Percentiles rank a stretch among this genome's conserved stretches.
These are phyloP conservation scores for Comarum palustre DNA, from an alignment of 306 rosid species.

Conservation along the genomic window DNA sequence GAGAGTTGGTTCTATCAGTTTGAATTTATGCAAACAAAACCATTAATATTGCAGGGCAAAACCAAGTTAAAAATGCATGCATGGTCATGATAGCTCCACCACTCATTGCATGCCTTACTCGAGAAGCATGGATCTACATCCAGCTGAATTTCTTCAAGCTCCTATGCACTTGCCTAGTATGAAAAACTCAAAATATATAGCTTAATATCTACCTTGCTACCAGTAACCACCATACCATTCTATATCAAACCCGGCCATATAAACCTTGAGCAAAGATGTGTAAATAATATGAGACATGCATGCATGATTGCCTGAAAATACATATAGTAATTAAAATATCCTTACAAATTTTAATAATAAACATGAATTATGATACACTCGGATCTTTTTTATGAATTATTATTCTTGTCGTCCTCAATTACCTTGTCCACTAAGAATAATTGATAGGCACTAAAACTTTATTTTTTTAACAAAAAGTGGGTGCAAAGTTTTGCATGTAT, in stretches of 20 bases:
- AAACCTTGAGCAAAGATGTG: neutral
- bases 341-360: no score
- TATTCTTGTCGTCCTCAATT: neutral
- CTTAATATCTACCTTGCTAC: neutral
- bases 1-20: neutral
- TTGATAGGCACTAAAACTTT: neutral
- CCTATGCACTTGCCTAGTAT: slow-evolving; percentile 8
- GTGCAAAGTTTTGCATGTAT: neutral
- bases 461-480: neutral
- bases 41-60: neutral
- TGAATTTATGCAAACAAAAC: neutral
- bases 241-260: neutral
- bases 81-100: neutral
- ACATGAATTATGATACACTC: neutral
- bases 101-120: neutral
- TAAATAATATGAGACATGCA: neutral
- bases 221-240: neutral
- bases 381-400: neutral
- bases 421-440: neutral
- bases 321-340: no score
- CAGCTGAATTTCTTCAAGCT: neutral
- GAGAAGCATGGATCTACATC: slow-evolving; percentile 8
- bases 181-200: neutral
- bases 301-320: neutral
- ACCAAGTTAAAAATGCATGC: neutral